Conservation (phyloP, 305 asterid genomes). For the Fraxinus ornus region DNA sequence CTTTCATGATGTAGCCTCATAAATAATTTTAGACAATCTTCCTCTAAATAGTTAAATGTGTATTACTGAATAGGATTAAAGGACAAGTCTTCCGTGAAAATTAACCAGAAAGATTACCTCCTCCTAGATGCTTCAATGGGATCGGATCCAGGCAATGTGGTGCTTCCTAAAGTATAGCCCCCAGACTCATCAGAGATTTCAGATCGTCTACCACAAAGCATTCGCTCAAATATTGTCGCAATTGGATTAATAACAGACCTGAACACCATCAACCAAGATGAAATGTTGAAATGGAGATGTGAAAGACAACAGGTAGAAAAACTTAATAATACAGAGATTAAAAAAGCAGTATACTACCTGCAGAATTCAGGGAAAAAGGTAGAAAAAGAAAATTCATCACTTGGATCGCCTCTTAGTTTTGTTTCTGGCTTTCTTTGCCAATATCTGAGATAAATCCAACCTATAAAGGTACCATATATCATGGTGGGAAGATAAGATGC, state of each 20-base stretch:
- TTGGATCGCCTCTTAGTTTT: slow-evolving; percentile 80
- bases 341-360: slow-evolving; percentile 38
- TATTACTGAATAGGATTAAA: background rate
- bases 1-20: background rate
- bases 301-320: slow-evolving; percentile 15
- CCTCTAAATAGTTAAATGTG: background rate
- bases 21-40: background rate
- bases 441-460: slow-evolving; percentile 92
- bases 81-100: background rate
- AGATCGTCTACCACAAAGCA: slow-evolving; percentile 74
- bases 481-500: slow-evolving; percentile 72
- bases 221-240: slow-evolving; percentile 65
- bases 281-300: slow-evolving; percentile 19
- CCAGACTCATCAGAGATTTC: slow-evolving; percentile 48
- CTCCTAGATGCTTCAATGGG: slow-evolving; percentile 85
- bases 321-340: background rate
- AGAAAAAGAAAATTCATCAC: slow-evolving; percentile 88
- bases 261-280: slow-evolving; percentile 27
- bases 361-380: slow-evolving; percentile 79
- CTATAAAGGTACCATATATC: slow-evolving; percentile 72
- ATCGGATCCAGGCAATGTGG: slow-evolving; percentile 71
- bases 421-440: slow-evolving; percentile 82
- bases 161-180: slow-evolving; percentile 57
- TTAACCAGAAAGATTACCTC: slow-evolving; percentile 52
- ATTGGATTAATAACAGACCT: slow-evolving; percentile 79